Evolutionary conservation across 176 grass and related monocot genomes (phyloP), one percentile per base, ranked within the genome.

Genomic region (Carex scoparia): DNA sequence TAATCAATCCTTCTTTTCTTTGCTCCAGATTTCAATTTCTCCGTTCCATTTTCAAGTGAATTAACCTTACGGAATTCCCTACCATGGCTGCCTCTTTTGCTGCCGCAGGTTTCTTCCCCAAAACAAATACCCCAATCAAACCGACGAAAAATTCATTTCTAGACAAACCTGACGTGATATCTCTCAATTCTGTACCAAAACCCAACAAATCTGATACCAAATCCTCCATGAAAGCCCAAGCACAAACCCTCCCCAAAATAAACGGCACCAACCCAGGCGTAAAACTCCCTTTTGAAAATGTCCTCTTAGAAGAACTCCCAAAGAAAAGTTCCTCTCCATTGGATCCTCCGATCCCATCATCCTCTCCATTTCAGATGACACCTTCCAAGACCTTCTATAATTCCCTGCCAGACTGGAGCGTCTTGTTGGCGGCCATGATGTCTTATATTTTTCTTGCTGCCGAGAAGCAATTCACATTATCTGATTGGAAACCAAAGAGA

Each of bases 351-450:
- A 65, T 51, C 3, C 42, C 80, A 15, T 83, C 81, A 15, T 83
- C 81, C 63, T 83, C 81, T 66, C 81, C 80, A 16, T 66, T 83
- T 68, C 80, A 31, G 44, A 54, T 27, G 40, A 54, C 74, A 8
- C 28, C 86, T 13, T 89, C 93, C 0, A 95, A 87, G 79, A 99
- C 96, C 7, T 98, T 95, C 85, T 99, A 99, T 74, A 95, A 95
- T 84, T 88, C 95, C 40, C 54, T 99, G 72, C 97, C 97, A 1
- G 93, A 99, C n/a, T 99, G 97, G 97, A 99, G 97, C 55, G 90
- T 99, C 90, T 90, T 99, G 75, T 88, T 99, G 73, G 97, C 97
- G 5, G 97, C 97, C 78, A 86, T 99, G 57, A 99, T 93, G 2
- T 95, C 97, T 54, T 79, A 79, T 79, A 96, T 99, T 35, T 99